A percentile compares a stretch with the other conserved stretches of the same genome.
Evolutionary conservation across 148 eudicot genomes (phyloP).

Genomic region (Rhododendron simsii): DNA sequence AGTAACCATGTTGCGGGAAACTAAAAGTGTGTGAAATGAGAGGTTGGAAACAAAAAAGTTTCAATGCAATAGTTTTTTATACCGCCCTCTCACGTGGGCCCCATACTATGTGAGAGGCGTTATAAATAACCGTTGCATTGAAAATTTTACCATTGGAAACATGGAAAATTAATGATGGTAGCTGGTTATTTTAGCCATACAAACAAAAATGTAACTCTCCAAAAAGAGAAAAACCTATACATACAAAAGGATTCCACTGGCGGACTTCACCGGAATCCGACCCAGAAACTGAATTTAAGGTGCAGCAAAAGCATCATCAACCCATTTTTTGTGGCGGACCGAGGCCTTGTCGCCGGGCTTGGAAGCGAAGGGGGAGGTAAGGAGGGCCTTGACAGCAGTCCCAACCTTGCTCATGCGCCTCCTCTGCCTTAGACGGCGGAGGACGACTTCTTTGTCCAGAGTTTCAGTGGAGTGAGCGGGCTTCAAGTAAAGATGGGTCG

Average conservation of each 20-base stretch:
- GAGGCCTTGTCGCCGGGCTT: conserved; percentile 5
- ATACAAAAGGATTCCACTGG: not conserved
- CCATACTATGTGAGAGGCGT: too few relatives aligned
- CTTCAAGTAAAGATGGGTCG: conserved; percentile 31
- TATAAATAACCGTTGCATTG: too few relatives aligned
- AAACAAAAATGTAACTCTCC: not conserved
- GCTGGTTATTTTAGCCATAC: not conserved
- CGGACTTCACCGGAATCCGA: not conserved
- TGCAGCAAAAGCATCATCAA: conserved; percentile 53
- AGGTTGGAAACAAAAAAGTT: too few relatives aligned
- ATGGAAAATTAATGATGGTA: not conserved
- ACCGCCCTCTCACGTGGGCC: too few relatives aligned
- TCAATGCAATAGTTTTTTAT: too few relatives aligned
- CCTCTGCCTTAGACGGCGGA: conserved; percentile 30
- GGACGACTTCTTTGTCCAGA: conserved; percentile 29
- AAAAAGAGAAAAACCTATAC: not conserved
- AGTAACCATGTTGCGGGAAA: too few relatives aligned
- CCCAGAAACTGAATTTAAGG: conserved; percentile 13
- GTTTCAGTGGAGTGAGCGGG: conserved; percentile 21
- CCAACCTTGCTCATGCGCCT: conserved; percentile 25
- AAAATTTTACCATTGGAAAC: too few relatives aligned
- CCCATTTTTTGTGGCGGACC: conserved; percentile 21
- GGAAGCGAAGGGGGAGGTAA: not conserved
- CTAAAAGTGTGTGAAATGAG: too few relatives aligned
- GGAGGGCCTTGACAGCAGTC: conserved; percentile 19